Evolutionary conservation across 208 protist species (phyloP).

Genomic region (Wallacemonas sp.): DNA sequence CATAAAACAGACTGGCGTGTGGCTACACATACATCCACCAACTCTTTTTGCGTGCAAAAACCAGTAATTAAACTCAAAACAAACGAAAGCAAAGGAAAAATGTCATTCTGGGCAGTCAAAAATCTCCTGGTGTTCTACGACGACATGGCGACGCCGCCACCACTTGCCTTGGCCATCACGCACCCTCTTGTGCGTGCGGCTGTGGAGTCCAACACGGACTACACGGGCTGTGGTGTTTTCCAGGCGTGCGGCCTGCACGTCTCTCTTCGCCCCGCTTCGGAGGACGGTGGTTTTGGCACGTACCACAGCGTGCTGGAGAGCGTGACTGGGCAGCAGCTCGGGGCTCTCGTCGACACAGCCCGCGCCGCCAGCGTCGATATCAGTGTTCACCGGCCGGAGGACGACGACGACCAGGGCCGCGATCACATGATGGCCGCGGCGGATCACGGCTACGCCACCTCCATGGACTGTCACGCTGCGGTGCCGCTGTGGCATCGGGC

Average conservation of each 20-base stretch:
- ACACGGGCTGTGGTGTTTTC: slow-evolving; percentile 3
- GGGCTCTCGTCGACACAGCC: neutral
- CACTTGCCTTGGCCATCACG: neutral
- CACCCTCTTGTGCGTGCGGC: slow-evolving; percentile 8
- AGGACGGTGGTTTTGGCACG: neutral
- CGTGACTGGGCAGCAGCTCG: neutral
- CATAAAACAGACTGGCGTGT: no score
- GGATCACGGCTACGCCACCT: neutral
- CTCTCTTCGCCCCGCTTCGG: neutral
- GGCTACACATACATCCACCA: no score
- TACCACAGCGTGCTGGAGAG: slow-evolving; percentile 1
- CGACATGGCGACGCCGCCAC: slow-evolving; percentile 5
- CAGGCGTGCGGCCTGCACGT: slow-evolving; percentile 6
- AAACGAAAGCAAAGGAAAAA: neutral
- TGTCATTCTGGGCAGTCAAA: neutral
- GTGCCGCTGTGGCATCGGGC: neutral
- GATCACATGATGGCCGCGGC: neutral
- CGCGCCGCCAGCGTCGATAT: neutral
- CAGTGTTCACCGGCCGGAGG: neutral
- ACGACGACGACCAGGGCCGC: neutral
- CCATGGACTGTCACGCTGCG: slow-evolving; percentile 6
- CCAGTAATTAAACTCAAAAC: no score
- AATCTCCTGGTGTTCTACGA: neutral
- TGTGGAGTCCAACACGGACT: slow-evolving; percentile 1
- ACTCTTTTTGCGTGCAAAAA: no score